Evolutionary conservation across 441 rosid species (phyloP), one percentile per base, ranked within the genome.

Genomic region (Populus hybrid): DNA sequence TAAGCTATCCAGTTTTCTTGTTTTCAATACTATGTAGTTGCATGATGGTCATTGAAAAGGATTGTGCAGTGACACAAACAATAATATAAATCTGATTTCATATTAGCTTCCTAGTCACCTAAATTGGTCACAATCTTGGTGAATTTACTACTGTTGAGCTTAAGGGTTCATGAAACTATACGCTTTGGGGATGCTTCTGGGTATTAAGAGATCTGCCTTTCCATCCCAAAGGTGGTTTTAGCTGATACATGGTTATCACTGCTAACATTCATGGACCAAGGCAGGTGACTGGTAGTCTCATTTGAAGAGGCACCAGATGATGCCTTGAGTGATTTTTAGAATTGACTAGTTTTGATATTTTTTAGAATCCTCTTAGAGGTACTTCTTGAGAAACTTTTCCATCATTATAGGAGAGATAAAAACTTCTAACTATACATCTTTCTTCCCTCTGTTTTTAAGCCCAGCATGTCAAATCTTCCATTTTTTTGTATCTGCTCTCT

Each of bases 171-270:
- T 53, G 61, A 53, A 14, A 16, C 61, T 53, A 16, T 16, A 53
- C 7, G 36, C 7, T 35, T 35, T 35, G 36, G 6, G 36, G 36
- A 35, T 35, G 61, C 0, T 53, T 53, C 61, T 18, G 61, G 5
- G 61, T 16, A 53, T 53, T 53, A 53, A 1, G 18, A 72, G 32
- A 36, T 8, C 24, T 64, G 59, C 23, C 23, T 64, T 57, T 59
- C 9, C 69, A 69, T 61, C 63, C 69, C 19, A 1, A 76, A 76
- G 59, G 70, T 11, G 8, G 68, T 34, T 36, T 36, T 61, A 16
- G 26, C 2, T 3, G 2, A 19, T 18, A 34, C 10, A 64, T 64
- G 42, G 97, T 5, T 50, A 16, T 50, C 59, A 50, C 8, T 50
- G 59, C 59, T 14, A 16, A 5, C n/a, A 50, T 50, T 50, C 14